Evolutionary conservation across 2,329 filamentous ascomycete species (phyloP), one percentile per base, ranked within the genome.

Genomic region (Rhinocladiella mackenziei): DNA sequence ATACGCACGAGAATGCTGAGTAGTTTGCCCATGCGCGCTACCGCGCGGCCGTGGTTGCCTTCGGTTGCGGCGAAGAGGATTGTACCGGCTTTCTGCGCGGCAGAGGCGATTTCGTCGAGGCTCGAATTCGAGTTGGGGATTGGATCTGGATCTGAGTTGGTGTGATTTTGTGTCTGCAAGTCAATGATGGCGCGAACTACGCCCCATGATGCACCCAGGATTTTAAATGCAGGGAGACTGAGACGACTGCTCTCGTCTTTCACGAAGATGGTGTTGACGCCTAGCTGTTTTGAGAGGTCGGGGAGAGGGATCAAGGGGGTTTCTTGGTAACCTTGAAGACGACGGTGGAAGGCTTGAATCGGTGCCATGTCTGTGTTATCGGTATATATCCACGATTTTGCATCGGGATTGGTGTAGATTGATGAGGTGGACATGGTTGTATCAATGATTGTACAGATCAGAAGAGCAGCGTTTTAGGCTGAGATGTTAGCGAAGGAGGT

Each of bases 181-280:
- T 39, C 40, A 0, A 67, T 59, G 5, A 86, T 58, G 10, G 81
- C 77, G 5, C 76, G 73, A 55, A 78, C 82, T 2, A 77, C 73
- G 0, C 77, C 84, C 84, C 84, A 91, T 1, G 82, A 85, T 1
- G 86, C 85, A 14, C 86, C 86, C 0, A 89, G 74, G 32, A 89
- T 85, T 63, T 92, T 92, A 71, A 89, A 91, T 0, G 84, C 76
- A 0, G 83, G 83, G 1, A 89, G 70, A 0, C 81, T 80, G 26
- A 87, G 77, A 4, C 85, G 75, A 40, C 65, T 69, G 19, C 76
- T 80, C 61, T 91, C 85, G 56, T 89, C 78, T 58, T 91, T 91
- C 51, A 89, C 58, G 26, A 81, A 72, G 3, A 89, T 69, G 4
- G 71, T 65, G 1, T 65, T 63, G 8, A 86, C 65, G 0, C 75